phyloP scores from a whole-genome alignment of 805 yeast species.

The Candida boidinii region DNA sequence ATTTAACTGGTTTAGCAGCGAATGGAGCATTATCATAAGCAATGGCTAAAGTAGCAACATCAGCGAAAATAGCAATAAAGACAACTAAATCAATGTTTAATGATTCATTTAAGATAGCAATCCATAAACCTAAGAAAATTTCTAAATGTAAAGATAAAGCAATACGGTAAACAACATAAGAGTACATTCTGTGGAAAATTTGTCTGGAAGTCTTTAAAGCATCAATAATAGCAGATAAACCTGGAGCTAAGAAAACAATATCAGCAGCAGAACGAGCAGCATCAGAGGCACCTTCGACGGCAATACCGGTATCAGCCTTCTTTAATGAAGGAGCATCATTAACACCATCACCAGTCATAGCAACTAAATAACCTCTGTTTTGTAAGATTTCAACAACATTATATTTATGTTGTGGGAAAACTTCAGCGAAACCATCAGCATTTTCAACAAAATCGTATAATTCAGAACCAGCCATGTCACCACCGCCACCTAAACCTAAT shows the following conservation, averaged over 20 bases:
- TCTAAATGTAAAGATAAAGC: conserved; percentile 93
- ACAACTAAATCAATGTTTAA: conserved; percentile 87
- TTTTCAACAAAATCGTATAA: conserved; percentile 95
- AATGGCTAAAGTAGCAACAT: conserved; percentile 94
- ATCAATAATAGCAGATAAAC: conserved; percentile 91
- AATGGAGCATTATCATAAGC: conserved; percentile 97
- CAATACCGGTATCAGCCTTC: conserved; percentile 96
- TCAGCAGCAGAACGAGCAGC: conserved; percentile 97
- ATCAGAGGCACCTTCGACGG: conserved; percentile 97
- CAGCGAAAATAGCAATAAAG: conserved; percentile 95
- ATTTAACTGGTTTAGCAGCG: conserved; percentile 87
- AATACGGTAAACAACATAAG: conserved; percentile 96
- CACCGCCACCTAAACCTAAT: conserved; percentile 88
- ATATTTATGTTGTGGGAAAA: conserved; percentile 97
- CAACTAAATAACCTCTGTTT: conserved; percentile 94
- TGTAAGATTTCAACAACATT: conserved; percentile 93
- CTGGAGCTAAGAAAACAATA: conserved; percentile 92
- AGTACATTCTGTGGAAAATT: conserved; percentile 98
- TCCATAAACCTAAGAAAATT: conserved; percentile 92
- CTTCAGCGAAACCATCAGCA: conserved; percentile 98
- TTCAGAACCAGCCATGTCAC: conserved; percentile 95
- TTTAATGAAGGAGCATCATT: conserved; percentile 96
- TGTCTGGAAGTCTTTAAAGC: conserved; percentile 92
- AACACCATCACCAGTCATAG: conserved; percentile 99
- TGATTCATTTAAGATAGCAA: conserved; percentile 83